These are phyloP conservation scores for Cyclotella choctawhatcheeana DNA, from an alignment of 108 stramenopile genomes.

Conservation along the genomic window DNA sequence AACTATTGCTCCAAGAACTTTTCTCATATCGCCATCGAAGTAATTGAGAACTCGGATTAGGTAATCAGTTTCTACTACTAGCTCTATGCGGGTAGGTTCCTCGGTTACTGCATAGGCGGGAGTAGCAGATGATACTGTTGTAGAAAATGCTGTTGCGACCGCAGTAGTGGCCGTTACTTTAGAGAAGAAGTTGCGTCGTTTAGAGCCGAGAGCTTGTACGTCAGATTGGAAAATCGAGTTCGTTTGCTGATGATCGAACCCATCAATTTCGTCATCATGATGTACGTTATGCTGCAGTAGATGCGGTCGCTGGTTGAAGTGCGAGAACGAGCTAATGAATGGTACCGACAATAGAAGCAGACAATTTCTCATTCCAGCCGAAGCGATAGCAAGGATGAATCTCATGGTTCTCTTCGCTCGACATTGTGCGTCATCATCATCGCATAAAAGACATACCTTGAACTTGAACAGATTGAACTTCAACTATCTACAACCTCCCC, in stretches of 20 bases:
- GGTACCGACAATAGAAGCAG: background rate
- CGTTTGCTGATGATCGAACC: background rate
- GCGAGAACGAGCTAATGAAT: background rate
- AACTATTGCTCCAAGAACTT: conserved; percentile 38
- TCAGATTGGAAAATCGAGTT: background rate
- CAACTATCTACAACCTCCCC: no score
- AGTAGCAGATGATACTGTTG: conserved; percentile 8
- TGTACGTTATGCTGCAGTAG: background rate
- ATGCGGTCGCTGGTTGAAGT: background rate
- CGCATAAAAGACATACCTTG: no score
- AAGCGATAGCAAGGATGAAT: background rate
- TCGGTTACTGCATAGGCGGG: background rate
- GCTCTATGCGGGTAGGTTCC: conserved; percentile 38
- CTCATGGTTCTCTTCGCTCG: conserved; percentile 17
- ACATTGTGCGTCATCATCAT: no score
- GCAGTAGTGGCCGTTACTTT: conserved; percentile 1
- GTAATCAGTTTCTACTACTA: conserved; percentile 44
- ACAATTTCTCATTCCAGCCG: background rate
- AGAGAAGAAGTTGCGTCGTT: conserved; percentile 18
- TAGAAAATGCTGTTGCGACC: conserved; percentile 12
- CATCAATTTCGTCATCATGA: background rate
- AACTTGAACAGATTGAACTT: no score
- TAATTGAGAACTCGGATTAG: conserved; percentile 40
- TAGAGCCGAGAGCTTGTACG: background rate
- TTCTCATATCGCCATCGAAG: conserved; percentile 50